Conservation (phyloP, 805 yeast genomes). For the Torulaspora maleeae region DNA sequence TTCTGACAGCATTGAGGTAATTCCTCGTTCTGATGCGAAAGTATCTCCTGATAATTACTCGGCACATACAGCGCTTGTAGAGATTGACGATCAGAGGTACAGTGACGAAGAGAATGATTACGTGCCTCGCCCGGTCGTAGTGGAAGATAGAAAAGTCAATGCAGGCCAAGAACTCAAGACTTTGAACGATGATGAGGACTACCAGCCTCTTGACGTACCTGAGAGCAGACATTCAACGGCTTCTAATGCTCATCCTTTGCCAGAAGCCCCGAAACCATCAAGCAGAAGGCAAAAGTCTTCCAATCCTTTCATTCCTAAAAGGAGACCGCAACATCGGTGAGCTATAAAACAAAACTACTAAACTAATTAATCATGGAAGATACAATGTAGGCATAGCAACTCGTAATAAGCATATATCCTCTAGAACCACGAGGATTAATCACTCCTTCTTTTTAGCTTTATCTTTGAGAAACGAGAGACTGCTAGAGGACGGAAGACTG, state of each 20-base stretch:
- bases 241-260: neutral
- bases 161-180: neutral
- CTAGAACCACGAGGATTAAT: neutral
- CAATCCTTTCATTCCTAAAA: conserved; percentile 28
- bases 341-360: neutral
- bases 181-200: conserved; percentile 2
- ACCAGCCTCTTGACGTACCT: conserved; percentile 1
- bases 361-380: neutral
- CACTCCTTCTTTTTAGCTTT: conserved; percentile 9
- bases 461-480: conserved; percentile 3
- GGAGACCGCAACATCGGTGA: conserved; percentile 16
- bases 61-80: neutral
- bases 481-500: conserved; percentile 1
- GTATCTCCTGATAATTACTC: neutral
- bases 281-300: conserved; percentile 15
- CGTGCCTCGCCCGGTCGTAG: conserved; percentile 6
- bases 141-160: neutral
- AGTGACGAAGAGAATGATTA: conserved; percentile 17
- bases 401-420: neutral
- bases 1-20: conserved; percentile 20
- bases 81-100: neutral
- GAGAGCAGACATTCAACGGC: neutral
- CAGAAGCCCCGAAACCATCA: conserved; percentile 6
- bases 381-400: neutral
- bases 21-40: conserved; percentile 3